phyloP scores from a whole-genome alignment of 129 eudicot genomes.

The Pseudognaphalium luteoalbum region DNA sequence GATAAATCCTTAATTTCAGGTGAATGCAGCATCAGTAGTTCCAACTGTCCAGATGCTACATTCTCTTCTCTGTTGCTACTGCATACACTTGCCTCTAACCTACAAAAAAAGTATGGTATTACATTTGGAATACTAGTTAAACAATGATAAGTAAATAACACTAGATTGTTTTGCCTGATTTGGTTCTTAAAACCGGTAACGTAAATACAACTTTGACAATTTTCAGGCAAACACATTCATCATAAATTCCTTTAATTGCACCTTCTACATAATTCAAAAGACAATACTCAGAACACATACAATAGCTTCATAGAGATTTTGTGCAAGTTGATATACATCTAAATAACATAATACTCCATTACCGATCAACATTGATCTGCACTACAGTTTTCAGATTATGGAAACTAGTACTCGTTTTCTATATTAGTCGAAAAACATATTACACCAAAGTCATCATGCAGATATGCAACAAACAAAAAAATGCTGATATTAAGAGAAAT shows the following conservation, averaged over 20 bases:
- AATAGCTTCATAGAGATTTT: not conserved
- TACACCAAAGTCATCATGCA: not conserved
- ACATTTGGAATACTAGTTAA: not conserved
- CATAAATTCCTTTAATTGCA: not conserved
- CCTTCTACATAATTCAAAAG: not conserved
- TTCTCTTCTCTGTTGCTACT: slow-evolving; percentile 50
- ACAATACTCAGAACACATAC: not conserved
- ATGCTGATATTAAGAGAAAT: not conserved
- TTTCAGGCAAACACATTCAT: not conserved
- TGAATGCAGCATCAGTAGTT: slow-evolving; percentile 58
- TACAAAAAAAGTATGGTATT: slow-evolving; percentile 21
- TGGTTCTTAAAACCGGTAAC: not conserved
- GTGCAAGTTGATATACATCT: not conserved
- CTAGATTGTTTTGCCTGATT: not conserved
- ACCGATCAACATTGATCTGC: not conserved
- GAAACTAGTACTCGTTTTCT: not conserved
- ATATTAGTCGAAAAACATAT: not conserved
- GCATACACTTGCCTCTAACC: slow-evolving; percentile 65
- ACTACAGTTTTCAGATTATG: not conserved
- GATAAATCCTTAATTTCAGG: slow-evolving; percentile 46
- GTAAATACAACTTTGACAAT: not conserved
- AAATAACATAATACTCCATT: not conserved
- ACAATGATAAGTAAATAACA: not conserved
- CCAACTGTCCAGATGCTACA: slow-evolving; percentile 61
- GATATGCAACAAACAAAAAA: not conserved